Base-by-base conservation (phyloP, 768 basidiomycete genomes). In the Leccinum longicurvipes region DNA sequence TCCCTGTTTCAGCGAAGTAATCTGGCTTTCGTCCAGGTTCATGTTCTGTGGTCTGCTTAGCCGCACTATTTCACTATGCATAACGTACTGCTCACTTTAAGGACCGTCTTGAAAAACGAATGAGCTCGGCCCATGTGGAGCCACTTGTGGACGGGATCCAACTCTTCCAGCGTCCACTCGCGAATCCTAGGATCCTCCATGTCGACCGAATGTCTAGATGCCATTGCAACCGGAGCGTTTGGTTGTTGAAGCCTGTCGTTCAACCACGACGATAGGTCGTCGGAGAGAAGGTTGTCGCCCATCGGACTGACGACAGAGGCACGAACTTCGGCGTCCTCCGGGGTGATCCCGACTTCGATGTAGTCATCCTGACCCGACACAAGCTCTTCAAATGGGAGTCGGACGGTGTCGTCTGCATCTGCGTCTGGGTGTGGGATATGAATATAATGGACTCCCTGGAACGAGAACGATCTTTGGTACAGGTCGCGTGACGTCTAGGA, bases 111-210 rank as follows among this genome's bases (percentile, higher is more conserved):
- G 19, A 73, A 50, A 47, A 61, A 55, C 6, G 68, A 58, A 7
- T 70, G 50, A 25, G 60, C 61, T 10, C 64, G 58, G n/a, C 73
- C 69, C 49, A 76, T 60, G 1, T 64, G 55, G 54, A 82, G 64
- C 71, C 77, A 83, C 14, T 59, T 61, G 23, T 67, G 62, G 47
- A 77, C 67, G 15, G 65, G 52, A 0, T 56, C 52, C 48, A 68
- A 59, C 53, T 81, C 80, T 29, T 76, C 72, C 12, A 12, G 27
- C 12, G 72, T 75, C 67, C 69, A 75, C 51, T 76, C 74, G 10
- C 79, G 73, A 19, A 80, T 72, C 48, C 79, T 69, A 1, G 59
- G 67, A 46, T 70, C 73, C 46, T 71, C 72, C 57, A 74, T 69
- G 25, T 73, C 53, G 46, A 68, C 46, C 12, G 61, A 50, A 11